Evolutionary conservation across 495 filamentous ascomycete genomes (phyloP).

Genomic region (Penicillium cosmopolitanum): DNA sequence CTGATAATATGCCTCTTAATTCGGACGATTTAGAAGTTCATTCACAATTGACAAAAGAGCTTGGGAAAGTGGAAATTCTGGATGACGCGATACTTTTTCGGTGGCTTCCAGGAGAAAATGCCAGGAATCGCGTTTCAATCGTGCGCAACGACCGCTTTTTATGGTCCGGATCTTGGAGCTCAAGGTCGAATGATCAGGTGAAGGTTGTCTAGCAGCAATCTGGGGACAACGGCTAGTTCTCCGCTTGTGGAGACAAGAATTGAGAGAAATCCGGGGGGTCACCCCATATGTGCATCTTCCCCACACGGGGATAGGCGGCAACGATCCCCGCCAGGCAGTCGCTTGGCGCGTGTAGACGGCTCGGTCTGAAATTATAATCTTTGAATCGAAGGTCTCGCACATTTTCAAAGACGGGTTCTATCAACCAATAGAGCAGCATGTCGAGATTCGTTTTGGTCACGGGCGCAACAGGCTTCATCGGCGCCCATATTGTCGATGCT

Average conservation of each 20-base stretch:
- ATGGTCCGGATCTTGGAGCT: neutral
- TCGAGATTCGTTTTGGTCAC: conserved; percentile 28
- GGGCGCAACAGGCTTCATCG: conserved; percentile 30
- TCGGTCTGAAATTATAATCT: too few relatives aligned
- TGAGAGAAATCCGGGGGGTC: neutral
- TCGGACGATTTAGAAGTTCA: neutral
- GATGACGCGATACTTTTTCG: neutral
- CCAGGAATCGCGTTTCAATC: neutral
- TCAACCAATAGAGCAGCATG: neutral
- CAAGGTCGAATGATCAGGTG: too few relatives aligned
- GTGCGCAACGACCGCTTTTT: neutral
- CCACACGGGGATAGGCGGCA: neutral
- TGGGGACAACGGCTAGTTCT: neutral
- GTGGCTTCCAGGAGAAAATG: neutral
- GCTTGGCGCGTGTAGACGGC: too few relatives aligned
- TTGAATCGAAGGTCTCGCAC: too few relatives aligned
- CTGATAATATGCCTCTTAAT: neutral
- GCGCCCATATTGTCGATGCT: conserved; percentile 22
- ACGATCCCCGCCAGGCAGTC: too few relatives aligned
- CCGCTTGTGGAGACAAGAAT: neutral
- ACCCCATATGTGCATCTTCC: neutral
- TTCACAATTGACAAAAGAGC: neutral
- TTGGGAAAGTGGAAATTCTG: neutral
- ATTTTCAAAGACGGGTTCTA: neutral
- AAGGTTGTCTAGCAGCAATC: too few relatives aligned